Percentiles rank a stretch among this genome's conserved stretches.
phyloP scores from a whole-genome alignment of 2,329 filamentous ascomycete genomes.

The Fusarium multiceps region DNA sequence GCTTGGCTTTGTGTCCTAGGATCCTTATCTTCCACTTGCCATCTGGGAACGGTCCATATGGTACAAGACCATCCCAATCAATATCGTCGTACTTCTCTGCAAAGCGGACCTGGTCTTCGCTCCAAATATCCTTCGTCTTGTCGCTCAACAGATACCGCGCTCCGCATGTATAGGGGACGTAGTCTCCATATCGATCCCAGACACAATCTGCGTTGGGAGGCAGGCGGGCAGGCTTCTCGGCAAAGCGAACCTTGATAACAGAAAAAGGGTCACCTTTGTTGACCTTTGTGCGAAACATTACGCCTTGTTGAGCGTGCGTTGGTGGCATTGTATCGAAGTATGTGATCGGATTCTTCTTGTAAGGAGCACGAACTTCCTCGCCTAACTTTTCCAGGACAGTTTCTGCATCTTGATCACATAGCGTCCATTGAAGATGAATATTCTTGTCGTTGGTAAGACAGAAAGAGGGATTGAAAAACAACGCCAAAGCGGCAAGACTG shows the following conservation, averaged over 20 bases:
- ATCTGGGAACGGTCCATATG: conserved; percentile 33
- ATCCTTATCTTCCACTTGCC: conserved; percentile 40
- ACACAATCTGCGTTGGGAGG: conserved; percentile 27
- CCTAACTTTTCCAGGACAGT: conserved; percentile 32
- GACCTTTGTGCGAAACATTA: conserved; percentile 41
- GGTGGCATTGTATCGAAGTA: conserved; percentile 40
- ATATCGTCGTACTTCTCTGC: conserved; percentile 34
- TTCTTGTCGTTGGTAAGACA: background rate
- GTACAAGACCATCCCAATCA: conserved; percentile 32
- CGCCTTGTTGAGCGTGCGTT: conserved; percentile 30
- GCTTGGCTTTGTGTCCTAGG: conserved; percentile 31
- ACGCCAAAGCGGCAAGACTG: background rate
- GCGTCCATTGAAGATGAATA: conserved; percentile 39
- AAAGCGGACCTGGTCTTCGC: conserved; percentile 34
- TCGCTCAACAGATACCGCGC: conserved; percentile 12
- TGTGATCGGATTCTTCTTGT: conserved; percentile 37
- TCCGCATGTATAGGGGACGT: conserved; percentile 32
- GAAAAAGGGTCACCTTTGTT: conserved; percentile 33
- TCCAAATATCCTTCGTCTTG: conserved; percentile 24
- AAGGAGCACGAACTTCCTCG: conserved; percentile 22
- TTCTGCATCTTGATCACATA: conserved; percentile 31
- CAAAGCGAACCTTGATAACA: conserved; percentile 36
- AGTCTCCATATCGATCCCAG: conserved; percentile 38
- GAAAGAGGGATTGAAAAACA: background rate
- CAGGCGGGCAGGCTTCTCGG: conserved; percentile 5